Evolutionary conservation across 2,329 filamentous ascomycete species (phyloP).

Genomic region (Colletotrichum sp.): DNA sequence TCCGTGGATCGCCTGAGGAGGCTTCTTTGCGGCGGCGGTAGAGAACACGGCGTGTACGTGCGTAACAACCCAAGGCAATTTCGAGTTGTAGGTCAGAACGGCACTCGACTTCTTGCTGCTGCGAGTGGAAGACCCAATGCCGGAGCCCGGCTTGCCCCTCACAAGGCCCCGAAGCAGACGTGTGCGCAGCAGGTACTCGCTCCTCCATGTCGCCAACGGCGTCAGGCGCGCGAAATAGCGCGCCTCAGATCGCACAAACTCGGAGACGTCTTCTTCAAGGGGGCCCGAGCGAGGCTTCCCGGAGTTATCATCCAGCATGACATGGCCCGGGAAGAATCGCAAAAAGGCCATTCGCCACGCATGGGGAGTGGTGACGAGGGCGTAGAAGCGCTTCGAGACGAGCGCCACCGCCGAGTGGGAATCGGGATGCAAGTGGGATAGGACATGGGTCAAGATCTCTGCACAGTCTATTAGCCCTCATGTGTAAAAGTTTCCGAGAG

Average conservation of each 20-base stretch:
- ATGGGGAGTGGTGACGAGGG: slow-evolving; percentile 86
- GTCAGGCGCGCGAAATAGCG: slow-evolving; percentile 85
- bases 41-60: slow-evolving; percentile 80
- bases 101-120: slow-evolving; percentile 69
- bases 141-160: slow-evolving; percentile 78
- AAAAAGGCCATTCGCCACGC: slow-evolving; percentile 94
- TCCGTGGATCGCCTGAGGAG: slow-evolving; percentile 83
- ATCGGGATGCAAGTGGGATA: slow-evolving; percentile 87
- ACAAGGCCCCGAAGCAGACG: slow-evolving; percentile 80
- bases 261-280: slow-evolving; percentile 52
- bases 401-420: slow-evolving; percentile 83
- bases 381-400: slow-evolving; percentile 87
- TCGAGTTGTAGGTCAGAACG: slow-evolving; percentile 85
- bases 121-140: slow-evolving; percentile 56
- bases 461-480: slow-evolving; percentile 19
- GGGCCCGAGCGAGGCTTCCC: slow-evolving; percentile 39
- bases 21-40: slow-evolving; percentile 63
- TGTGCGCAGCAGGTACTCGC: slow-evolving; percentile 90
- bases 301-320: slow-evolving; percentile 50
- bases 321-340: slow-evolving; percentile 84
- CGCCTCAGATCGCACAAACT: slow-evolving; percentile 70
- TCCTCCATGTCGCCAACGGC: slow-evolving; percentile 88
- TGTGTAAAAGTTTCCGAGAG: neutral
- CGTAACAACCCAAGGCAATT: slow-evolving; percentile 79
- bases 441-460: slow-evolving; percentile 92